These are phyloP conservation scores for Chamaecyparis obtusa DNA, from an alignment of 75 land plant species.

Conservation along the genomic window DNA sequence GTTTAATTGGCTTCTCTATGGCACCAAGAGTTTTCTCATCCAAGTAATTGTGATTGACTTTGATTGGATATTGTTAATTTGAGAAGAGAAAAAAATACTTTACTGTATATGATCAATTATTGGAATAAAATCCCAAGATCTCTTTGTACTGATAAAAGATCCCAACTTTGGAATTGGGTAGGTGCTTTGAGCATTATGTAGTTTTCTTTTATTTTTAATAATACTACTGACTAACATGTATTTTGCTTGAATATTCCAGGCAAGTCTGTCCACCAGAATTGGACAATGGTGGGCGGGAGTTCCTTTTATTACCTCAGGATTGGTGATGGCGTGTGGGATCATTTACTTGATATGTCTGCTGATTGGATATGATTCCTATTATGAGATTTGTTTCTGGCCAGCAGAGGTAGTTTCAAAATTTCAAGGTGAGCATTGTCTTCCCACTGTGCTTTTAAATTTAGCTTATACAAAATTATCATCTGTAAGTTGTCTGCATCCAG, in stretches of 20 bases:
- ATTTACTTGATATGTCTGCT: constrained; percentile 76
- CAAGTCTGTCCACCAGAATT: constrained; percentile 72
- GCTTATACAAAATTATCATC: background rate
- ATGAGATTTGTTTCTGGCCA: constrained; percentile 81
- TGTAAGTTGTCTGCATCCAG: background rate
- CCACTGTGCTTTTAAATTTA: background rate
- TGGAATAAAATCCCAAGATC: background rate
- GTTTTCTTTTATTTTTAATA: background rate
- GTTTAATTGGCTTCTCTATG: too few species aligned
- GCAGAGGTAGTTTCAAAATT: constrained; percentile 43
- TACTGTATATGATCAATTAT: background rate
- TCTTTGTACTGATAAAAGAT: background rate
- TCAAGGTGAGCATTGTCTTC: constrained; percentile 48
- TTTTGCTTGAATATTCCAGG: constrained; percentile 32
- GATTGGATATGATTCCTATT: constrained; percentile 83
- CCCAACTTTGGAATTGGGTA: background rate
- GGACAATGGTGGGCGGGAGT: constrained; percentile 83
- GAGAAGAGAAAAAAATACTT: background rate
- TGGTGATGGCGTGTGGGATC: constrained; percentile 56
- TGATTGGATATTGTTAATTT: background rate
- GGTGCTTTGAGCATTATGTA: background rate
- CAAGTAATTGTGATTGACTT: background rate
- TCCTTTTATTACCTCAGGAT: constrained; percentile 69
- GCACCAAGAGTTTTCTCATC: background rate
- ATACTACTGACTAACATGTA: background rate